These are phyloP conservation scores for Solanum bukasovii DNA, from an alignment of 257 asterid genomes.

Conservation along the genomic window DNA sequence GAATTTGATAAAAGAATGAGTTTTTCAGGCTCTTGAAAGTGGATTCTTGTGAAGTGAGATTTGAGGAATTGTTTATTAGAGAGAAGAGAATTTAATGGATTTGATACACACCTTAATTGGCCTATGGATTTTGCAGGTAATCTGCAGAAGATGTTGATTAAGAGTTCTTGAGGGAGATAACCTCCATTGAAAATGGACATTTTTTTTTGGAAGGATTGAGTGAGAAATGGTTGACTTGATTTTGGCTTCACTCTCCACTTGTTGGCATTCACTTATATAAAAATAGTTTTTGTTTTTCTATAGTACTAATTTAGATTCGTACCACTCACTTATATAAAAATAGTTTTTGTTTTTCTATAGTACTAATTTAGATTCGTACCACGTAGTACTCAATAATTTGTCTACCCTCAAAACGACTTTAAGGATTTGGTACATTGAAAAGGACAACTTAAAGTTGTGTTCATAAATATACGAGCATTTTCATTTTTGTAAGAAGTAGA, in stretches of 20 bases:
- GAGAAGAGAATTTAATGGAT: not conserved
- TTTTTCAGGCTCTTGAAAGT: not conserved
- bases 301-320: too few species aligned
- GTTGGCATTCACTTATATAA: not conserved
- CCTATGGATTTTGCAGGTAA: constrained; percentile 9
- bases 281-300: not conserved
- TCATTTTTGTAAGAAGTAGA: not conserved
- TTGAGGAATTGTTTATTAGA: not conserved
- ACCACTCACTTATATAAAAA: not conserved
- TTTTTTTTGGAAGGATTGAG: not conserved
- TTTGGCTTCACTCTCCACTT: not conserved
- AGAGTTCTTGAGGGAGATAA: constrained; percentile 7
- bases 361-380: too few species aligned
- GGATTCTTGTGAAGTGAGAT: not conserved
- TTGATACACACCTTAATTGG: constrained; percentile 6
- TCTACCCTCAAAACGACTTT: too few species aligned
- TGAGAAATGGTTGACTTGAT: not conserved
- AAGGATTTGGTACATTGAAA: too few species aligned
- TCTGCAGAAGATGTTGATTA: not conserved
- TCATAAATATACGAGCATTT: not conserved
- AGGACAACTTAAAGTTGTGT: too few species aligned
- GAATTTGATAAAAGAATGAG: not conserved
- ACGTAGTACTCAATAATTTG: too few species aligned
- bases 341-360: not conserved
- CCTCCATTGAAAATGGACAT: not conserved